These are phyloP conservation scores for Boechera divaricarpa DNA, from an alignment of 345 rosid genomes.

Conservation along the genomic window DNA sequence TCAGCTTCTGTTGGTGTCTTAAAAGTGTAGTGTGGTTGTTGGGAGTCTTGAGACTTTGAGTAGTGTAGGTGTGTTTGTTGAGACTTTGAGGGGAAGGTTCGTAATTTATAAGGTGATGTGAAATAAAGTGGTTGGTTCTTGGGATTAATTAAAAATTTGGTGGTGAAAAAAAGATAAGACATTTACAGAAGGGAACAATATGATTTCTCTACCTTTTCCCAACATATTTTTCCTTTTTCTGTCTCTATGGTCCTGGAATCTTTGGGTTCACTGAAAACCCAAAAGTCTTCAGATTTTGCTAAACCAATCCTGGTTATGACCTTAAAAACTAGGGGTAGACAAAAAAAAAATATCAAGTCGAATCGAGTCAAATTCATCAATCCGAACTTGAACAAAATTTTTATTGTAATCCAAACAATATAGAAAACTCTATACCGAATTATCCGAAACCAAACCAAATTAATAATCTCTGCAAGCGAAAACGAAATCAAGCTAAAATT, in stretches of 20 bases:
- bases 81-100: constrained; percentile 38
- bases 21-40: not conserved
- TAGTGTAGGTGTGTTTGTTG: not conserved
- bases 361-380: not conserved
- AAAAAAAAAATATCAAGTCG: not conserved
- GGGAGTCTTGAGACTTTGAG: constrained; percentile 28
- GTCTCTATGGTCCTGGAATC: constrained; percentile 11
- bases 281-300: constrained; percentile 17
- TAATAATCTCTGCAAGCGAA: not conserved
- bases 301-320: not conserved
- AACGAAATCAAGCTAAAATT: not conserved
- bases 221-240: not conserved
- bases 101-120: constrained; percentile 58
- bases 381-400: not conserved
- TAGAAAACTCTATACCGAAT: not conserved
- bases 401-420: not conserved
- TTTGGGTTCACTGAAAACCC: constrained; percentile 8
- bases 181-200: constrained; percentile 54
- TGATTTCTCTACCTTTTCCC: constrained; percentile 47
- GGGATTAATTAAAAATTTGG: constrained; percentile 46
- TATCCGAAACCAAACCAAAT: not conserved
- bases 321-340: not conserved
- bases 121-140: constrained; percentile 57
- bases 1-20: constrained; percentile 20
- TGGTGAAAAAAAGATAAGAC: constrained; percentile 34